These are phyloP conservation scores for Aspergillus luchuensis DNA, from an alignment of 2,329 filamentous ascomycete genomes.

Conservation along the genomic window DNA sequence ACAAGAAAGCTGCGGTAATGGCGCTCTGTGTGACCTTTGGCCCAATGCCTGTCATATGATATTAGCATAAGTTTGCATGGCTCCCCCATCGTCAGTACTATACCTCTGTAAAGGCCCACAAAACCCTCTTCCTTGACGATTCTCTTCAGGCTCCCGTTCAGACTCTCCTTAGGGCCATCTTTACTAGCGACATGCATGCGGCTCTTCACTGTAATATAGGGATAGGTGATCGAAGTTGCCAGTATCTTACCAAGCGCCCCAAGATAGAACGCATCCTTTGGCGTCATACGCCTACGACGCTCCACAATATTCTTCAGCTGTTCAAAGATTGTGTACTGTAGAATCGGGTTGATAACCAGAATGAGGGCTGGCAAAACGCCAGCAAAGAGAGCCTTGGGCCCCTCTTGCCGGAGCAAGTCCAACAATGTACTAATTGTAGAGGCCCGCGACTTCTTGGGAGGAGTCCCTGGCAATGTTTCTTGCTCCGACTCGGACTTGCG, in stretches of 20 bases:
- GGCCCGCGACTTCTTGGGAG: conserved; percentile 56
- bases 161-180: conserved; percentile 75
- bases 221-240: conserved; percentile 91
- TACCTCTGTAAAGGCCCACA: conserved; percentile 86
- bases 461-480: conserved; percentile 42
- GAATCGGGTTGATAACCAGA: conserved; percentile 94
- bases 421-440: conserved; percentile 81
- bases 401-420: conserved; percentile 79
- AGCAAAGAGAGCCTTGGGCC: conserved; percentile 80
- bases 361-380: conserved; percentile 91
- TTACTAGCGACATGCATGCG: conserved; percentile 88
- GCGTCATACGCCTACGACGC: conserved; percentile 74
- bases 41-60: conserved; percentile 68
- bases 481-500: conserved; percentile 63
- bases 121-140: conserved; percentile 92
- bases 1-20: conserved; percentile 91
- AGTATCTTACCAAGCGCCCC: conserved; percentile 93
- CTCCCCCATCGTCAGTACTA: background rate
- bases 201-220: conserved; percentile 98
- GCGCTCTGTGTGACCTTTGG: conserved; percentile 98
- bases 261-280: conserved; percentile 83
- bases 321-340: conserved; percentile 98
- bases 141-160: conserved; percentile 73
- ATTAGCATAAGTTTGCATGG: conserved; percentile 12
- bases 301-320: conserved; percentile 93